Evolutionary conservation across 768 basidiomycete genomes (phyloP).

Genomic region (Podaxis sp.): DNA sequence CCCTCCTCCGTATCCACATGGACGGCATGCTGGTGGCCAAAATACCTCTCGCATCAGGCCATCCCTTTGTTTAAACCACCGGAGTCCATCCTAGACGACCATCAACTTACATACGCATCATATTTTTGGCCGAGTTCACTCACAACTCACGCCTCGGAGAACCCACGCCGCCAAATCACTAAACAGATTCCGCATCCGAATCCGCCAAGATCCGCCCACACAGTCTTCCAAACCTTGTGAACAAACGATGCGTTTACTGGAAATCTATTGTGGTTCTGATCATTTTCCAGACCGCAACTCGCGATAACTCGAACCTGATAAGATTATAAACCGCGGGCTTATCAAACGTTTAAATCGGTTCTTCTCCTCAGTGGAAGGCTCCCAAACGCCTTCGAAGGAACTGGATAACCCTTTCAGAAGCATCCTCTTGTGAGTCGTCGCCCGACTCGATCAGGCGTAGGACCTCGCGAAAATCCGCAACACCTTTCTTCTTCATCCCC

Average conservation of each 20-base stretch:
- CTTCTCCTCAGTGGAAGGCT: not conserved
- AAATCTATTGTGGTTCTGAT: too few relatives aligned
- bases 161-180: not conserved
- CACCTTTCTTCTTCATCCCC: not conserved
- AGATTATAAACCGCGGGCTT: not conserved
- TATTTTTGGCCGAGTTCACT: not conserved
- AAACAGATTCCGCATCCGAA: not conserved
- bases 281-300: too few relatives aligned
- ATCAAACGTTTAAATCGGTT: not conserved
- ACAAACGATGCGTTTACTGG: too few relatives aligned
- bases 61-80: constrained; percentile 1
- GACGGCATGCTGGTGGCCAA: not conserved
- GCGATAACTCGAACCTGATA: too few relatives aligned
- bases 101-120: not conserved
- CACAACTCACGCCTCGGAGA: not conserved
- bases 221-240: not conserved
- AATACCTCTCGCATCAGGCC: not conserved
- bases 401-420: not conserved
- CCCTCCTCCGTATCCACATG: not conserved
- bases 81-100: not conserved
- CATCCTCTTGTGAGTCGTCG: not conserved
- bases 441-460: not conserved
- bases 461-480: not conserved
- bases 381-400: not conserved
- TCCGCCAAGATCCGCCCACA: not conserved